Conservation (phyloP, 1,284 basidiomycete species). For the Ceratobasidium sp. region DNA sequence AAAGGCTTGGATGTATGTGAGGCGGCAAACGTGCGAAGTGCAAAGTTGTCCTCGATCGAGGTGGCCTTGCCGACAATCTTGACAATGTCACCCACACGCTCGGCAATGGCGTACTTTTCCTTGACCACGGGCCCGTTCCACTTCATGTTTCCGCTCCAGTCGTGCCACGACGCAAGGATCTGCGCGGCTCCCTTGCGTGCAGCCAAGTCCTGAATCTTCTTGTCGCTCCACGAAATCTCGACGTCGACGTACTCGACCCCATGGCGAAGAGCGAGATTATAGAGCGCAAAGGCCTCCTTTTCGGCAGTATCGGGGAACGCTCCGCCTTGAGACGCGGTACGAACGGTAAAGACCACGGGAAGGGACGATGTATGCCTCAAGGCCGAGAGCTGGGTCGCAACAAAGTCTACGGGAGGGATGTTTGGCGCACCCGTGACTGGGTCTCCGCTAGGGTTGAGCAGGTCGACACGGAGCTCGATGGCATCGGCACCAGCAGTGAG, state of each 20-base stretch:
- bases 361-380: conserved; percentile 79
- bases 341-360: conserved; percentile 91
- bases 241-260: conserved; percentile 95
- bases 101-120: conserved; percentile 71
- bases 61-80: conserved; percentile 91
- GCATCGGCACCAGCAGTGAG: conserved; percentile 89
- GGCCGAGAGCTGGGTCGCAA: conserved; percentile 80
- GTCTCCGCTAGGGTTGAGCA: conserved; percentile 61
- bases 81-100: conserved; percentile 81
- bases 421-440: conserved; percentile 52
- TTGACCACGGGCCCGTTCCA: conserved; percentile 78
- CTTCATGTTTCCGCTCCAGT: conserved; percentile 84
- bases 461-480: conserved; percentile 90
- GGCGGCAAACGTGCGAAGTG: conserved; percentile 71
- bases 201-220: conserved; percentile 66
- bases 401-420: conserved; percentile 76
- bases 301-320: conserved; percentile 83
- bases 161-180: conserved; percentile 94
- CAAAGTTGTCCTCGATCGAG: conserved; percentile 78
- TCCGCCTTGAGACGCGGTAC: conserved; percentile 89
- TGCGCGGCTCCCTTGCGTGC: conserved; percentile 73
- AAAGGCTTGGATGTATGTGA: conserved; percentile 71
- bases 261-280: conserved; percentile 79
- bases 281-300: conserved; percentile 78
- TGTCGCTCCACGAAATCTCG: conserved; percentile 79